Conservation (phyloP, 345 rosid genomes). For the Chamaenerion angustifolium region DNA sequence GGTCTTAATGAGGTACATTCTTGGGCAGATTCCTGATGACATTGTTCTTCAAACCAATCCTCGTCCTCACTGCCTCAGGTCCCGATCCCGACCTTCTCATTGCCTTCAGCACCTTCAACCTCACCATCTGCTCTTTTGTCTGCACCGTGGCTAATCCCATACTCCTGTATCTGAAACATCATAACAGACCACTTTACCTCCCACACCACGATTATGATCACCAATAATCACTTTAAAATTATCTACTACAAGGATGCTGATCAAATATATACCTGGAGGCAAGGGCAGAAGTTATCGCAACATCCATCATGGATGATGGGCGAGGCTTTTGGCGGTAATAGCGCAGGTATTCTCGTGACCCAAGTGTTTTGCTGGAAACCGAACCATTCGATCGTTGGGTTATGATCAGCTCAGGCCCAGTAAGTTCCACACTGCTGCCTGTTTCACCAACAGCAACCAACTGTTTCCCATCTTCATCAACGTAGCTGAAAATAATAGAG, state of each 20-base stretch:
- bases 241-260: too few species aligned
- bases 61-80: conserved; percentile 60
- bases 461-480: conserved; percentile 66
- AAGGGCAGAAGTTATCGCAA: conserved; percentile 48
- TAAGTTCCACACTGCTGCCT: conserved; percentile 42
- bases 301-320: conserved; percentile 40
- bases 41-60: conserved; percentile 71
- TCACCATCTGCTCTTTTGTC: conserved; percentile 57
- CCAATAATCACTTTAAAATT: too few species aligned
- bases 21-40: conserved; percentile 73
- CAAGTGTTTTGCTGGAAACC: conserved; percentile 47
- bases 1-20: conserved; percentile 53
- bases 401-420: conserved; percentile 83
- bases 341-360: conserved; percentile 79
- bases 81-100: conserved; percentile 51
- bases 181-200: background rate
- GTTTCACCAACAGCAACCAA: conserved; percentile 48
- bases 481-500: conserved; percentile 38
- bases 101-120: conserved; percentile 63
- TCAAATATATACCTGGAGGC: conserved; percentile 75
- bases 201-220: background rate
- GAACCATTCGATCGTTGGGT: conserved; percentile 35
- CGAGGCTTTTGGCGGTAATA: conserved; percentile 89
- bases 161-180: conserved; percentile 55
- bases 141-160: conserved; percentile 71